phyloP scores from a whole-genome alignment of 306 rosid species.

The Trifolium dubium region DNA sequence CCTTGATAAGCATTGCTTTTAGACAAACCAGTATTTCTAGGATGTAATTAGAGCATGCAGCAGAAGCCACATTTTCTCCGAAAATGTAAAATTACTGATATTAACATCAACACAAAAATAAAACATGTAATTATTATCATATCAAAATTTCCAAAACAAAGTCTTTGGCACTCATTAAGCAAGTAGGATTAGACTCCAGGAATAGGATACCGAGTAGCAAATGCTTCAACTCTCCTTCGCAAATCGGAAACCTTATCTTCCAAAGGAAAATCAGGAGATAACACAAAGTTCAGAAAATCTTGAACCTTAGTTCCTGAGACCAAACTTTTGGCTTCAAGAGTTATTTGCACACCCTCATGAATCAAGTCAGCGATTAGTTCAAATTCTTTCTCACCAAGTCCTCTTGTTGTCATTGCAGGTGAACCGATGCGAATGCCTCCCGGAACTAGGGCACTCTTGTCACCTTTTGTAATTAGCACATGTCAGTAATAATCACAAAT shows the following conservation, averaged over 20 bases:
- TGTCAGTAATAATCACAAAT: constrained; percentile 21
- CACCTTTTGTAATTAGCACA: constrained; percentile 57
- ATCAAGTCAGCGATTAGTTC: constrained; percentile 68
- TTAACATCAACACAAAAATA: constrained; percentile 4
- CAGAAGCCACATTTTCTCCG: background rate
- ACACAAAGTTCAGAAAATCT: constrained; percentile 70
- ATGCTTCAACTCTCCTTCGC: constrained; percentile 77
- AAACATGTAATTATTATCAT: constrained; percentile 25
- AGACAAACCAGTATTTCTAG: constrained; percentile 6
- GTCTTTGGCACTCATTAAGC: constrained; percentile 20
- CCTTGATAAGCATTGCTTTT: background rate
- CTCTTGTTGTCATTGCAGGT: constrained; percentile 97
- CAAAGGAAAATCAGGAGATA: constrained; percentile 69
- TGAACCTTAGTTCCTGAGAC: constrained; percentile 82
- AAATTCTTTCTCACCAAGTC: constrained; percentile 80
- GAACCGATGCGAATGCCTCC: constrained; percentile 98
- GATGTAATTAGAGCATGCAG: background rate
- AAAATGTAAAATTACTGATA: constrained; percentile 4
- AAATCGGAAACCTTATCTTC: constrained; percentile 57
- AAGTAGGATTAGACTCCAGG: constrained; percentile 68
- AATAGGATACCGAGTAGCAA: constrained; percentile 73
- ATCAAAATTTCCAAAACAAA: constrained; percentile 28
- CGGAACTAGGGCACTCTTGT: constrained; percentile 84
- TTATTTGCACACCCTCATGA: constrained; percentile 83
- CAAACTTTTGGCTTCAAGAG: constrained; percentile 65